phyloP scores from a whole-genome alignment of 805 yeast genomes.

The Komagataella phaffii region DNA sequence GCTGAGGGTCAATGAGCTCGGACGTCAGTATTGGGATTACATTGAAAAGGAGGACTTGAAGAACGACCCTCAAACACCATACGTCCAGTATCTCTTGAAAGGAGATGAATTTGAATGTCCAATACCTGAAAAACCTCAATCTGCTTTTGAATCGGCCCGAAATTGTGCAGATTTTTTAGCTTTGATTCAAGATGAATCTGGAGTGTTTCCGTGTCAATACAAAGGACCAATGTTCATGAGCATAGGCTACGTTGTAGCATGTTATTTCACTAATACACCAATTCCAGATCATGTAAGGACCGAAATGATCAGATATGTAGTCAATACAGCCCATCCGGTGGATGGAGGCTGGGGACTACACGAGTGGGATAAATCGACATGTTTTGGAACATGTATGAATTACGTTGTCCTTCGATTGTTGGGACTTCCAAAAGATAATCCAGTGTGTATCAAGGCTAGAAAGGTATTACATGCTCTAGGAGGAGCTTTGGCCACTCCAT shows the following conservation, averaged over 20 bases:
- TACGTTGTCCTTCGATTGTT: constrained; percentile 71
- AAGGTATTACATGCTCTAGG: constrained; percentile 58
- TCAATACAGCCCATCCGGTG: constrained; percentile 90
- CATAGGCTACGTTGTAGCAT: constrained; percentile 70
- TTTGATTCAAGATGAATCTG: constrained; percentile 68
- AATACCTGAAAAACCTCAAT: constrained; percentile 14
- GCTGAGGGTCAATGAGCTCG: constrained; percentile 51
- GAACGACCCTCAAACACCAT: constrained; percentile 36
- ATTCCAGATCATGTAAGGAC: constrained; percentile 51
- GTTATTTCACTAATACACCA: constrained; percentile 52
- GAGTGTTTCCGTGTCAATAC: constrained; percentile 83
- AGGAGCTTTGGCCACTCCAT: constrained; percentile 85
- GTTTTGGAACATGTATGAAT: constrained; percentile 86
- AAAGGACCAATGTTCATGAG: constrained; percentile 98
- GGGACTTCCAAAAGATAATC: constrained; percentile 65
- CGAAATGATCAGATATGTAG: constrained; percentile 75
- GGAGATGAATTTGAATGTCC: constrained; percentile 14
- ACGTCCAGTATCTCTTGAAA: constrained; percentile 42
- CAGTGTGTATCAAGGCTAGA: constrained; percentile 68
- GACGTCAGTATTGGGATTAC: constrained; percentile 77
- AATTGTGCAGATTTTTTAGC: constrained; percentile 65
- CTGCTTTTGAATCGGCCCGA: constrained; percentile 40
- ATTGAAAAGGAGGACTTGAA: constrained; percentile 22
- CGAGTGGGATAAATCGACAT: constrained; percentile 83
- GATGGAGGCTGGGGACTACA: constrained; percentile 99